A percentile compares a stretch with the other conserved stretches of the same genome.
phyloP scores from a whole-genome alignment of 1,284 basidiomycete genomes.

The Ganoderma resinaceum region DNA sequence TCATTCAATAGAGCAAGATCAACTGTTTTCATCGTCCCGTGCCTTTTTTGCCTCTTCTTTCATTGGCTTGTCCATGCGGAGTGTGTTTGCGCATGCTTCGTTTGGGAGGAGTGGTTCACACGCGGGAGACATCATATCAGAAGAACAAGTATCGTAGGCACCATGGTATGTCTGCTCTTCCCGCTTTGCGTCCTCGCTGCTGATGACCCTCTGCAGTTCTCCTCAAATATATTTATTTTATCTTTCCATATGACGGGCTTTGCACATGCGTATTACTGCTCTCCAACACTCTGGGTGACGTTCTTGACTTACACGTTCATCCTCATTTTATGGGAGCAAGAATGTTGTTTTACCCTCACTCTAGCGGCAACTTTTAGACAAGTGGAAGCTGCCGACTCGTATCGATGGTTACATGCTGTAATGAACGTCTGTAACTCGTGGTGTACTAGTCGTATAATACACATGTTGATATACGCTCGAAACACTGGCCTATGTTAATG shows the following conservation, averaged over 20 bases:
- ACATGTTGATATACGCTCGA: neutral
- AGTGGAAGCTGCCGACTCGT: slow-evolving; percentile 26
- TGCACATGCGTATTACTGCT: slow-evolving; percentile 47
- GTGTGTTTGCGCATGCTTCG: slow-evolving; percentile 33
- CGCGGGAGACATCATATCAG: slow-evolving; percentile 54
- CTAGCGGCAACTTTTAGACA: slow-evolving; percentile 22
- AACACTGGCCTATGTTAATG: no score
- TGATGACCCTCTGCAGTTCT: neutral
- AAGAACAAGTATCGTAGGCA: neutral
- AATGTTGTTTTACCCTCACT: slow-evolving; percentile 37
- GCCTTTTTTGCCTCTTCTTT: slow-evolving; percentile 53
- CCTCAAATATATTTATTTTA: slow-evolving; percentile 7
- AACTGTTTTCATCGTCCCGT: slow-evolving; percentile 17
- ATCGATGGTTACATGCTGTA: slow-evolving; percentile 22
- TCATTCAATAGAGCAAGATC: slow-evolving; percentile 87
- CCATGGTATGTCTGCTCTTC: slow-evolving; percentile 9
- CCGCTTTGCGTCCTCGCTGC: neutral
- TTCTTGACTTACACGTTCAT: slow-evolving; percentile 68
- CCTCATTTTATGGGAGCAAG: slow-evolving; percentile 89
- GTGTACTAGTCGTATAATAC: neutral
- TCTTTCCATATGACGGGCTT: neutral
- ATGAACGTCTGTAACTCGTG: neutral
- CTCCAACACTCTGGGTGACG: slow-evolving; percentile 90
- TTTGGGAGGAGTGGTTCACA: slow-evolving; percentile 60
- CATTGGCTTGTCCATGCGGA: slow-evolving; percentile 33